Conservation (phyloP, 768 basidiomycete genomes). For the Glaciozyma martinii region DNA sequence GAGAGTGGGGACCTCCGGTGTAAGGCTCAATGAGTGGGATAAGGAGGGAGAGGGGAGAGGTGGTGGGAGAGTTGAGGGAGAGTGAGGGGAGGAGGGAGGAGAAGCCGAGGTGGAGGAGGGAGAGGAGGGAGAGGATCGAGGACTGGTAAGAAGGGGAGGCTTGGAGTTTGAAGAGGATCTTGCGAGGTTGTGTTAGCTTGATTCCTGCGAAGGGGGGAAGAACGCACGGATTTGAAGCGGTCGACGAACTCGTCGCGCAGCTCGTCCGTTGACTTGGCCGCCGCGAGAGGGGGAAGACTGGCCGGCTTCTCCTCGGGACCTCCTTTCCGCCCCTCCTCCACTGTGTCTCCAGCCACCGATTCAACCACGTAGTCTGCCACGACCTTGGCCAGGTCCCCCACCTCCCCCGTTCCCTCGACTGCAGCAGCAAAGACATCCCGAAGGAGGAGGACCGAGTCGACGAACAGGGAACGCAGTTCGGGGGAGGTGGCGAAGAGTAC, state of each 20-base stretch:
- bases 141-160: constrained; percentile 1
- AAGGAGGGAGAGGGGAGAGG: constrained; percentile 43
- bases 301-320: background rate
- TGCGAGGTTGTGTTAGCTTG: background rate
- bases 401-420: constrained; percentile 1
- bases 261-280: background rate
- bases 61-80: constrained; percentile 47
- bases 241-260: constrained; percentile 22
- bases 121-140: constrained; percentile 7
- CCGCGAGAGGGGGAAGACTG: background rate
- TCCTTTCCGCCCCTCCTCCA: background rate
- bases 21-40: constrained; percentile 48
- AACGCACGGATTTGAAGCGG: constrained; percentile 13
- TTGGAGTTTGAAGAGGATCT: constrained; percentile 13
- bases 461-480: constrained; percentile 12
- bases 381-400: constrained; percentile 1
- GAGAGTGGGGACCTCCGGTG: constrained; percentile 14
- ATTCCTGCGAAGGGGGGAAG: too few species aligned
- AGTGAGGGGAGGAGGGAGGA: background rate
- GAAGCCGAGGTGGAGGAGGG: background rate
- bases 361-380: background rate
- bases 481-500: constrained; percentile 16
- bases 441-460: constrained; percentile 17
- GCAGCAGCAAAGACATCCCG: constrained; percentile 2
- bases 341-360: background rate